Conservation (phyloP, 1,284 basidiomycete species). For the Ustilago hordei region DNA sequence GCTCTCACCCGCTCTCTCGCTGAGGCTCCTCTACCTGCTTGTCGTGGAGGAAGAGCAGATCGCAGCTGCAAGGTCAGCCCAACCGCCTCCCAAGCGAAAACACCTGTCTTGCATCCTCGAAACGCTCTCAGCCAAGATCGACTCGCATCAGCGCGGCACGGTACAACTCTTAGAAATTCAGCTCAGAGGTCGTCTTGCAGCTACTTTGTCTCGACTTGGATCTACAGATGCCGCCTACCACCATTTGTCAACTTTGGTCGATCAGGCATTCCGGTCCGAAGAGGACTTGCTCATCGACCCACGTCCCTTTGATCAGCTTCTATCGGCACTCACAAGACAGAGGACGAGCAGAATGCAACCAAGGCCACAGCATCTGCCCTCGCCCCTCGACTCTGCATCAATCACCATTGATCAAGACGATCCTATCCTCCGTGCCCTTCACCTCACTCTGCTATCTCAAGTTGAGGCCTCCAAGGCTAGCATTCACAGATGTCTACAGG, state of each 20-base stretch:
- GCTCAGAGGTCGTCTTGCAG: constrained; percentile 36
- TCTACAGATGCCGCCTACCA: constrained; percentile 21
- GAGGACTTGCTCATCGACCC: constrained; percentile 20
- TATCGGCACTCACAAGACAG: constrained; percentile 33
- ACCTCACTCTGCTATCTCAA: constrained; percentile 24
- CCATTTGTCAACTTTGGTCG: constrained; percentile 13
- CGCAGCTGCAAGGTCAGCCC: constrained; percentile 15
- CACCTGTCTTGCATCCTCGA: constrained; percentile 8
- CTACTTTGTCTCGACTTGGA: constrained; percentile 24
- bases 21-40: constrained; percentile 39
- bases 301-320: constrained; percentile 45
- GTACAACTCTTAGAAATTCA: constrained; percentile 11
- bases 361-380: constrained; percentile 20
- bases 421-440: constrained; percentile 36
- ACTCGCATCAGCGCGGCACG: background rate
- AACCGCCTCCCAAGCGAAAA: constrained; percentile 6
- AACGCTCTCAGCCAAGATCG: constrained; percentile 12
- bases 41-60: constrained; percentile 42
- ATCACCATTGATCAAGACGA: constrained; percentile 13
- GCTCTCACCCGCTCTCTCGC: constrained; percentile 21
- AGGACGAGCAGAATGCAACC: background rate
- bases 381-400: constrained; percentile 25
- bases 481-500: constrained; percentile 35
- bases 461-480: constrained; percentile 29
- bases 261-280: background rate